A percentile compares a stretch with the other conserved stretches of the same genome.
Conservation (phyloP, 495 filamentous ascomycete genomes). For the Friedmanniomyces endolithicus region DNA sequence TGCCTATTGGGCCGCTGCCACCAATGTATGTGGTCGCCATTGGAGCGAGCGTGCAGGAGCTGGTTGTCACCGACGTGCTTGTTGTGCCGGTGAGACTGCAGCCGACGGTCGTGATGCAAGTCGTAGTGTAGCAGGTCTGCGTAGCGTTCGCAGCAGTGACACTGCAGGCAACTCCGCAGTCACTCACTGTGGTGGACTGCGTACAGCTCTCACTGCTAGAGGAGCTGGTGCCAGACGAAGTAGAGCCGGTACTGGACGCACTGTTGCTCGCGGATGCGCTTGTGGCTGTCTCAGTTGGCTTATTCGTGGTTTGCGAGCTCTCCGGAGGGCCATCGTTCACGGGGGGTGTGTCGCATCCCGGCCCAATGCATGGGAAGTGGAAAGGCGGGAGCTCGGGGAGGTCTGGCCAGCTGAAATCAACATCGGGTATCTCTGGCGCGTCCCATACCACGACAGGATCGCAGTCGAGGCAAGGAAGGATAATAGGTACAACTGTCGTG, state of each 20-base stretch:
- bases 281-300: neutral
- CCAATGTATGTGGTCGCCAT: neutral
- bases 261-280: neutral
- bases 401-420: constrained; percentile 1
- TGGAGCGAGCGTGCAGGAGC: neutral
- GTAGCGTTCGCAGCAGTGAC: neutral
- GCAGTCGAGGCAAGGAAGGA: constrained; percentile 1
- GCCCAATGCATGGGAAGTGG: neutral
- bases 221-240: neutral
- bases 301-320: neutral
- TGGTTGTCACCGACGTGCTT: neutral
- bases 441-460: neutral
- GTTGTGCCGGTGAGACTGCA: neutral
- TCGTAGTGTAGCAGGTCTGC: neutral
- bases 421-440: neutral
- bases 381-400: constrained; percentile 2
- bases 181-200: neutral
- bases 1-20: neutral
- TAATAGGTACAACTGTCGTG: constrained; percentile 1
- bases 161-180: neutral
- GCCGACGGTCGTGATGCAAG: neutral
- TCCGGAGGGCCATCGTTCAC: neutral
- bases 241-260: neutral
- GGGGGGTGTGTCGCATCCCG: neutral
- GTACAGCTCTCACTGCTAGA: neutral